A percentile compares a stretch with the other conserved stretches of the same genome.
phyloP scores from a whole-genome alignment of 345 rosid genomes.

The Linum usitatissimum region DNA sequence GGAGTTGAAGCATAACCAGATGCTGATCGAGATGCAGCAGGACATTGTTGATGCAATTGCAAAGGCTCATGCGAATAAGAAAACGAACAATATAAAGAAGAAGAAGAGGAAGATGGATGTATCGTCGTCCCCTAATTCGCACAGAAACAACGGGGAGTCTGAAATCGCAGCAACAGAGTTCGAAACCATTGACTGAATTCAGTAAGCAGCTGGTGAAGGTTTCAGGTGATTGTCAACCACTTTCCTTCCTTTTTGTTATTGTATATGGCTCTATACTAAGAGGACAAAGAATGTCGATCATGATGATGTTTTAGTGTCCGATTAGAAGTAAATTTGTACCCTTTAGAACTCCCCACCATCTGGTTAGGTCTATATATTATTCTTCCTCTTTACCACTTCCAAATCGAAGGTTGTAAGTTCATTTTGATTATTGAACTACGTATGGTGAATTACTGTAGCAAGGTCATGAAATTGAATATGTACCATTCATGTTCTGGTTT shows the following conservation, averaged over 20 bases:
- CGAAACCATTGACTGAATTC: slow-evolving; percentile 2
- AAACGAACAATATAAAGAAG: slow-evolving; percentile 38
- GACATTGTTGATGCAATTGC: slow-evolving; percentile 39
- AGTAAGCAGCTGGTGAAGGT: not conserved
- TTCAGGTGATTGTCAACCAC: not conserved
- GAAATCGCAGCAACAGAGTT: slow-evolving; percentile 11
- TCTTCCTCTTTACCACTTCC: not conserved
- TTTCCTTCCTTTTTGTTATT: not conserved
- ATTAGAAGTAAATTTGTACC: not conserved
- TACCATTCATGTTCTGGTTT: too few species aligned
- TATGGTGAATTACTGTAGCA: not conserved
- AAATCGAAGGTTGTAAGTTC: not conserved
- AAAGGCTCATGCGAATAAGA: slow-evolving; percentile 31
- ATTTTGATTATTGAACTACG: not conserved
- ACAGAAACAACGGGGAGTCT: slow-evolving; percentile 11
- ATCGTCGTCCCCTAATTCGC: slow-evolving; percentile 10
- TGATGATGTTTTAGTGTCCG: not conserved
- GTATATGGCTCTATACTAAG: not conserved
- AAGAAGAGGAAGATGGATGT: slow-evolving; percentile 20
- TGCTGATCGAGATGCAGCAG: slow-evolving; percentile 57
- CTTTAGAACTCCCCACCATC: not conserved
- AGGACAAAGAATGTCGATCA: not conserved
- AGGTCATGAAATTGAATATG: not conserved
- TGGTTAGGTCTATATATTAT: not conserved
- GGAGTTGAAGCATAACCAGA: slow-evolving; percentile 57